Evolutionary conservation across 176 grass and related monocot genomes (phyloP).

Genomic region (Lolium rigidum): DNA sequence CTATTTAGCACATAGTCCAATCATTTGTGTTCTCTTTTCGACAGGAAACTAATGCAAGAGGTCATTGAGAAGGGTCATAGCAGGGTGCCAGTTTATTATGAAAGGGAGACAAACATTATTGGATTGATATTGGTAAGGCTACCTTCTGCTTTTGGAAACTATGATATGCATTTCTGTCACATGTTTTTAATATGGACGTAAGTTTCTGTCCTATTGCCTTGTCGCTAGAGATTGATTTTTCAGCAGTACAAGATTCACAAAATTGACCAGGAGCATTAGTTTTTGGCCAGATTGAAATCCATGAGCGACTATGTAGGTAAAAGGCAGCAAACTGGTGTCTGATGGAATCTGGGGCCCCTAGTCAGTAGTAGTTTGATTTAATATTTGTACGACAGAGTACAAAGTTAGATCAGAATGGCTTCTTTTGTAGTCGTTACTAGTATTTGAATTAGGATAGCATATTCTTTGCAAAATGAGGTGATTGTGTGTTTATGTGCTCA

Average conservation of each 20-base stretch:
- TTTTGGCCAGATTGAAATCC: background rate
- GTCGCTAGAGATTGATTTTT: background rate
- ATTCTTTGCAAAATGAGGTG: background rate
- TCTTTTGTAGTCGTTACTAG: background rate
- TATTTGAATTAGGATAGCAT: conserved; percentile 4
- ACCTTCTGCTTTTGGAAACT: conserved; percentile 14
- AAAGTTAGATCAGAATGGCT: background rate
- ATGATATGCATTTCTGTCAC: background rate
- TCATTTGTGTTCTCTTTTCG: background rate
- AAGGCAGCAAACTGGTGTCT: background rate
- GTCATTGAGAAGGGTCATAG: conserved; percentile 93
- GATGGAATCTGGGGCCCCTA: background rate
- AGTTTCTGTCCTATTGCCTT: conserved; percentile 13
- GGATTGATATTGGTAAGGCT: conserved; percentile 81
- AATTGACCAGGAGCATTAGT: background rate
- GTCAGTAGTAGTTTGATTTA: background rate
- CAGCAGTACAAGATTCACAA: background rate
- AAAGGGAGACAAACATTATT: conserved; percentile 89
- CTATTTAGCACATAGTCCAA: background rate
- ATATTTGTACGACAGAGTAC: background rate
- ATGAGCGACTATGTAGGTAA: background rate
- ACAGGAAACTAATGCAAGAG: conserved; percentile 73
- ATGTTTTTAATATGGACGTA: background rate
- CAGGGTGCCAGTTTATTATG: conserved; percentile 88
- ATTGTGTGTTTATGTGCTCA: background rate